phyloP scores from a whole-genome alignment of 208 protist genomes.

The Chromosphaera perkinsii region DNA sequence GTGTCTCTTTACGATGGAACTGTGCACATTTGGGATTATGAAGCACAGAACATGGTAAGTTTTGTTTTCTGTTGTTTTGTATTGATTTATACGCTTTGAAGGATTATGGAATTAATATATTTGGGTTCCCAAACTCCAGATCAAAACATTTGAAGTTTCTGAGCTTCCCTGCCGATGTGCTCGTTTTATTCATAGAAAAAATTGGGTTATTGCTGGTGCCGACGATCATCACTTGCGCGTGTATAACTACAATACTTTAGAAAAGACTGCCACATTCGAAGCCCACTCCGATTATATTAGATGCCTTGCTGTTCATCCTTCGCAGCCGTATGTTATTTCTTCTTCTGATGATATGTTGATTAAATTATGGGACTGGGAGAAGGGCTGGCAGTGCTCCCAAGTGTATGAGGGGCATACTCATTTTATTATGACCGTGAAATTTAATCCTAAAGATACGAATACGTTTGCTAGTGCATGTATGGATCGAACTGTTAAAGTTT shows the following conservation, averaged over 20 bases:
- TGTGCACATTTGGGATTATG: slow-evolving; percentile 93
- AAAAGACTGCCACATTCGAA: slow-evolving; percentile 92
- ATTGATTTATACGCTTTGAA: background rate
- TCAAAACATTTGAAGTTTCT: slow-evolving; percentile 93
- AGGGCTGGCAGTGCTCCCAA: slow-evolving; percentile 79
- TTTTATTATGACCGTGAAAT: slow-evolving; percentile 93
- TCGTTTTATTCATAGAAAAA: slow-evolving; percentile 90
- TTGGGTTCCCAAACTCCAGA: slow-evolving; percentile 43
- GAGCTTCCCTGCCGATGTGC: slow-evolving; percentile 80
- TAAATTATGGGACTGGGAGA: slow-evolving; percentile 96
- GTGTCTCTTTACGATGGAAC: slow-evolving; percentile 79
- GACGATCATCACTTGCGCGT: slow-evolving; percentile 82
- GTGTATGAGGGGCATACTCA: slow-evolving; percentile 93
- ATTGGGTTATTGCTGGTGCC: slow-evolving; percentile 88
- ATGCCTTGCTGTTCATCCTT: slow-evolving; percentile 92
- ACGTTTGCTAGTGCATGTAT: slow-evolving; percentile 94
- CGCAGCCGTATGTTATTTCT: slow-evolving; percentile 83
- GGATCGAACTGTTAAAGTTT: slow-evolving; percentile 92
- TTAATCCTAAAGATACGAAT: slow-evolving; percentile 95
- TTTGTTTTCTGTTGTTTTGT: slow-evolving; percentile 10
- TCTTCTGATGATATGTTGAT: slow-evolving; percentile 95
- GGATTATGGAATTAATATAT: background rate
- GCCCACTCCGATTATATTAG: slow-evolving; percentile 93
- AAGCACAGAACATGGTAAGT: slow-evolving; percentile 65
- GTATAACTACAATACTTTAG: slow-evolving; percentile 98